A percentile compares a stretch with the other conserved stretches of the same genome.
Conservation (phyloP, 2,329 filamentous ascomycete genomes). For the Ophiostoma angusticollis region DNA sequence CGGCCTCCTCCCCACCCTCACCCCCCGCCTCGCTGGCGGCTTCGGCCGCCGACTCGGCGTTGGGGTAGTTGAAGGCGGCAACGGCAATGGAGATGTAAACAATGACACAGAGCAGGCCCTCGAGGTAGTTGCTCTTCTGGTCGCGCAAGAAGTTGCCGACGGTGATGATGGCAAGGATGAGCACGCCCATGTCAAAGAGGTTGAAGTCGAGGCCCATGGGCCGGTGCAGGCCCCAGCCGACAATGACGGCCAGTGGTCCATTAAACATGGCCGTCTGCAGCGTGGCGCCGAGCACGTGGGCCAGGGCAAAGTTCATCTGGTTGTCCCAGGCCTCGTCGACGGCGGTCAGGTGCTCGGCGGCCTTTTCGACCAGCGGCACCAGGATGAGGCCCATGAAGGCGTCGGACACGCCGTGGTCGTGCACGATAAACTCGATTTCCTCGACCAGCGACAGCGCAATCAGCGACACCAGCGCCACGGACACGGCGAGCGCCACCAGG, state of each 20-base stretch:
- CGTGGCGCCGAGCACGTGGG: slow-evolving; percentile 74
- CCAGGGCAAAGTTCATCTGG: slow-evolving; percentile 73
- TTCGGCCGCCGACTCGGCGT: slow-evolving; percentile 1
- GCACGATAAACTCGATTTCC: slow-evolving; percentile 51
- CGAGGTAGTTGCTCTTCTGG: slow-evolving; percentile 80
- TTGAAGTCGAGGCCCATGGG: slow-evolving; percentile 74
- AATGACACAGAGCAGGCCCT: slow-evolving; percentile 68
- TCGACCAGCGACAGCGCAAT: slow-evolving; percentile 63
- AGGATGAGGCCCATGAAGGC: slow-evolving; percentile 59
- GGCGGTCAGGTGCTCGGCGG: slow-evolving; percentile 72
- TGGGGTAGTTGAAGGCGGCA: slow-evolving; percentile 19
- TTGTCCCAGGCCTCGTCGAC: slow-evolving; percentile 76
- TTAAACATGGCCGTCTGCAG: slow-evolving; percentile 87
- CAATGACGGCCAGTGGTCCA: slow-evolving; percentile 67
- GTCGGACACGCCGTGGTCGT: slow-evolving; percentile 32
- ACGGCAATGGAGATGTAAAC: slow-evolving; percentile 49
- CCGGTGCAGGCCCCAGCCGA: slow-evolving; percentile 65
- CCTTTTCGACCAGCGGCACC: slow-evolving; percentile 72
- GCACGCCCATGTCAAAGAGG: slow-evolving; percentile 68
- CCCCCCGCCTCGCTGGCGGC: not conserved
- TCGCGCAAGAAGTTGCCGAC: slow-evolving; percentile 81
- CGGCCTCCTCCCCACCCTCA: not conserved
- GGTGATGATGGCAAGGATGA: slow-evolving; percentile 74
- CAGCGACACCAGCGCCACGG: slow-evolving; percentile 57
- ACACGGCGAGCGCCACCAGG: slow-evolving; percentile 48